Conservation (phyloP, 106 monocot genomes). For the Narthecium ossifragum region DNA sequence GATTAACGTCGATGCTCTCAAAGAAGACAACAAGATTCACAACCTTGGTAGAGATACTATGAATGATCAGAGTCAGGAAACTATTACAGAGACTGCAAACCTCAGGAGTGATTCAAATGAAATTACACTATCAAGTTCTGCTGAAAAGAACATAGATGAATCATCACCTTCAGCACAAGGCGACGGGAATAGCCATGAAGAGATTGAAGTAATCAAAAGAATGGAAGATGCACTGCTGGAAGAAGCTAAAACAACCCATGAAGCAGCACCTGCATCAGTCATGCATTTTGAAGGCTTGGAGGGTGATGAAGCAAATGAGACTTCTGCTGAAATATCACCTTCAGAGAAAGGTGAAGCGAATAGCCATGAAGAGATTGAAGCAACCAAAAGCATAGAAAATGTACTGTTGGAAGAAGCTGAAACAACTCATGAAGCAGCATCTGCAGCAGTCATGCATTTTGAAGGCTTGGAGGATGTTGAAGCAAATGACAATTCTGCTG, state of each 20-base stretch:
- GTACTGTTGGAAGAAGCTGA: not conserved
- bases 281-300: not conserved
- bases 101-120: not conserved
- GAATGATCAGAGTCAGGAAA: not conserved
- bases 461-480: slow-evolving; percentile 3
- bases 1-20: not conserved
- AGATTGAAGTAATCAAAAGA: not conserved
- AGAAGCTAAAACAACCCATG: not conserved
- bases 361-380: not conserved
- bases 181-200: not conserved
- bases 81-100: not conserved
- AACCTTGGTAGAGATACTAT: not conserved
- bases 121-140: not conserved
- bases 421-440: not conserved
- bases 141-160: not conserved
- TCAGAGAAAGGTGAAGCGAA: not conserved
- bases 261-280: slow-evolving; percentile 3
- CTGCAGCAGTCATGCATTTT: not conserved
- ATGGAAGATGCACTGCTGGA: not conserved
- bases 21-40: not conserved
- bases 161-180: not conserved
- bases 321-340: not conserved
- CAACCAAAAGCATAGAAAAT: not conserved
- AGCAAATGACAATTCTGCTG: not conserved
- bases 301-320: not conserved